Evolutionary conservation across 108 stramenopile species (phyloP).

Genomic region (Schizochytrium sp.): DNA sequence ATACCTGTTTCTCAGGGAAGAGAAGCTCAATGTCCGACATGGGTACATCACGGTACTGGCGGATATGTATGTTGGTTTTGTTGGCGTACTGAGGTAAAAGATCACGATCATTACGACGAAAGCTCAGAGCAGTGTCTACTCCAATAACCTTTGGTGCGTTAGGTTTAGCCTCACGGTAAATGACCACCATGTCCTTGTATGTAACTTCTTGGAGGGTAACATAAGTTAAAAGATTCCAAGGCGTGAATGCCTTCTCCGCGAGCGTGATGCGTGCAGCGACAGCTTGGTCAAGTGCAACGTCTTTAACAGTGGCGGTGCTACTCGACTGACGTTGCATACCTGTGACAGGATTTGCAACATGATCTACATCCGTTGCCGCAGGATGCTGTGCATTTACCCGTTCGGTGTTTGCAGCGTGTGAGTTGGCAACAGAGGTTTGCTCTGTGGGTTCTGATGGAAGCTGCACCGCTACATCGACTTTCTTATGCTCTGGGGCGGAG

Average conservation of each 20-base stretch:
- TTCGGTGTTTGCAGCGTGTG: background rate
- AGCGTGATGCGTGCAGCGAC: constrained; percentile 7
- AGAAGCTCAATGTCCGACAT: constrained; percentile 55
- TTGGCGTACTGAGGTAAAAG: constrained; percentile 1
- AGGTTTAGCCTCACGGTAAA: background rate
- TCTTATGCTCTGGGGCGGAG: background rate
- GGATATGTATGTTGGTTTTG: constrained; percentile 7
- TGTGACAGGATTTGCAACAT: background rate
- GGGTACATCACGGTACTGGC: constrained; percentile 50
- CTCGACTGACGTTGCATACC: constrained; percentile 14
- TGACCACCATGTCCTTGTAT: constrained; percentile 53
- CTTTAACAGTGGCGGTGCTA: constrained; percentile 40
- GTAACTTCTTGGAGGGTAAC: constrained; percentile 54
- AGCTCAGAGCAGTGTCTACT: constrained; percentile 35
- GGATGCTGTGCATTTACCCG: background rate
- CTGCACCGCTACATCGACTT: constrained; percentile 32
- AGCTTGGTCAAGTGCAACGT: constrained; percentile 8
- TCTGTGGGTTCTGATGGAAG: background rate
- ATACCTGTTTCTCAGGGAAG: constrained; percentile 58
- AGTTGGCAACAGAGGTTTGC: background rate
- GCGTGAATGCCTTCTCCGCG: background rate
- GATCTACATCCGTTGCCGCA: background rate
- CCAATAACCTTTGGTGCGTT: background rate
- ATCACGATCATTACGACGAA: background rate
- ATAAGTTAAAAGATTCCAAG: background rate